These are phyloP conservation scores for Panicum miliaceum DNA, from an alignment of 176 grass and related monocot genomes.

Conservation along the genomic window DNA sequence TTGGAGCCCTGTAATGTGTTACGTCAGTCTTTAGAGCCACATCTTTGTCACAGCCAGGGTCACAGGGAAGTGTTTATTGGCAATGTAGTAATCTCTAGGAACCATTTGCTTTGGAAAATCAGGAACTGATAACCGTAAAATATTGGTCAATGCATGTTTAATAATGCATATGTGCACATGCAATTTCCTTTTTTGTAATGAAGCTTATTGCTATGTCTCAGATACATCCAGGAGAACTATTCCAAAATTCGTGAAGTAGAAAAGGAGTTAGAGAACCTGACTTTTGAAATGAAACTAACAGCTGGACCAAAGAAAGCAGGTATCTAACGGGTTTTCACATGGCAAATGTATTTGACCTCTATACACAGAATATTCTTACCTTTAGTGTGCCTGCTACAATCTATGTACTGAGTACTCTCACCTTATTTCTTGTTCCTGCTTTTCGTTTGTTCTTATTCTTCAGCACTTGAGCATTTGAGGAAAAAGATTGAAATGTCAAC, in stretches of 20 bases:
- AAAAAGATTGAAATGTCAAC: constrained; percentile 93
- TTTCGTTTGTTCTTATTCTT: constrained; percentile 10
- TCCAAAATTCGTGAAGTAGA: constrained; percentile 97
- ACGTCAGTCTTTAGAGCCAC: not conserved
- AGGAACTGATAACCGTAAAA: not conserved
- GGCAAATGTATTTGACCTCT: constrained; percentile 25
- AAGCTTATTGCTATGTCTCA: constrained; percentile 31
- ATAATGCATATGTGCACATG: not conserved
- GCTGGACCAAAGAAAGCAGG: constrained; percentile 98
- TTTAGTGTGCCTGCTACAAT: constrained; percentile 3
- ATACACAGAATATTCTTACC: not conserved
- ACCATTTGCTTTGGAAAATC: not conserved
- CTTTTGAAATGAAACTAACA: constrained; percentile 89
- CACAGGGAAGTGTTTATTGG: not conserved
- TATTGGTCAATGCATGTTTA: constrained; percentile 4
- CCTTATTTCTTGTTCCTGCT: constrained; percentile 4
- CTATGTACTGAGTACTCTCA: not conserved
- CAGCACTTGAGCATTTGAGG: constrained; percentile 86
- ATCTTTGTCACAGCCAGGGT: not conserved
- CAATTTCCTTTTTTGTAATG: constrained; percentile 5
- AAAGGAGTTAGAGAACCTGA: constrained; percentile 82
- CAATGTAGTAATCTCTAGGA: constrained; percentile 21
- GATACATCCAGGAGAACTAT: constrained; percentile 98
- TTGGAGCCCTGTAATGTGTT: not conserved
- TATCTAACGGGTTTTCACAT: constrained; percentile 40